Evolutionary conservation across 169 alveolate genomes (phyloP).

Genomic region (Eimeria necatrix): DNA sequence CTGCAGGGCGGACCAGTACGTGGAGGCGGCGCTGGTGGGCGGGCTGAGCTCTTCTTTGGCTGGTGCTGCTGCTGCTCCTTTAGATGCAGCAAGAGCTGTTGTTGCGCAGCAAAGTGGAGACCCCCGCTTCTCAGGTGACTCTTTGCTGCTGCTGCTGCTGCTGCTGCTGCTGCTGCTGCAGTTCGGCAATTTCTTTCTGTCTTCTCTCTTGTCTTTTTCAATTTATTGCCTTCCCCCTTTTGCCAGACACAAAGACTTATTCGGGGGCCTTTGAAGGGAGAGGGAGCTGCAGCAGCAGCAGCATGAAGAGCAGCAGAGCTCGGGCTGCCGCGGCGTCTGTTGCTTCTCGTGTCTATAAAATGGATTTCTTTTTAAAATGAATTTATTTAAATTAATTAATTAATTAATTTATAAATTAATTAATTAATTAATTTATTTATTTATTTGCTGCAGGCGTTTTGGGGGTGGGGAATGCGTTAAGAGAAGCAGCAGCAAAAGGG

Average conservation of each 20-base stretch:
- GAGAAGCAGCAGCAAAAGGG: not conserved
- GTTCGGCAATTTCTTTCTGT: too few relatives aligned
- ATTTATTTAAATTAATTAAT: not conserved
- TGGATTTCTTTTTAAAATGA: not conserved
- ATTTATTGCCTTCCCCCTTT: too few relatives aligned
- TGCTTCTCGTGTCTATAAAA: not conserved
- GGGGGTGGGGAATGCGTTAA: not conserved
- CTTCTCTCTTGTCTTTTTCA: too few relatives aligned
- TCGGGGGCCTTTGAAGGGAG: not conserved
- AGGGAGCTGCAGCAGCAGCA: not conserved
- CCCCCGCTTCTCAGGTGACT: not conserved
- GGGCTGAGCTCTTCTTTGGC: not conserved
- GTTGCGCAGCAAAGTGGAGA: not conserved
- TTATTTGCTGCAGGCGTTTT: not conserved
- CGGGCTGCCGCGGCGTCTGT: not conserved
- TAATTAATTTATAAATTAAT: not conserved
- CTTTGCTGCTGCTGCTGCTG: too few relatives aligned
- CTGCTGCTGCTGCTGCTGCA: too few relatives aligned
- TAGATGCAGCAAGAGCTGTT: conserved; percentile 17
- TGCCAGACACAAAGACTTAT: too few relatives aligned
- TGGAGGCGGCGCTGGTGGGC: not conserved
- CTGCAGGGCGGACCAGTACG: conserved; percentile 10
- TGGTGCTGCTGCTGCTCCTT: conserved; percentile 15
- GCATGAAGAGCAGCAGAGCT: not conserved
- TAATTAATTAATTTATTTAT: not conserved